Evolutionary conservation across 306 rosid species (phyloP).

Genomic region (Quercus glauca): DNA sequence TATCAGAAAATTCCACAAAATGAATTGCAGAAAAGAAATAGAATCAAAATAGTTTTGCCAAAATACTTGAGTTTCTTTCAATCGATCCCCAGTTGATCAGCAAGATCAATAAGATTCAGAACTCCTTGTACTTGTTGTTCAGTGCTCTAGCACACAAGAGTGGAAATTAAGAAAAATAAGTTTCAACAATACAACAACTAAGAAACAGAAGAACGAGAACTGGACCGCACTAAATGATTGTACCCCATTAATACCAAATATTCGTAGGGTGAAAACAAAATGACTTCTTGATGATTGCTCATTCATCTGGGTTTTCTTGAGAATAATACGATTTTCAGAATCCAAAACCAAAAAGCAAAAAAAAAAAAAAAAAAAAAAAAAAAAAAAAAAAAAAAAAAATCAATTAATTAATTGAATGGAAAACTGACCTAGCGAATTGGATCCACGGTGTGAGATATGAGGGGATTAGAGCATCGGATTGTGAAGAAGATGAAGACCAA

Average conservation of each 20-base stretch:
- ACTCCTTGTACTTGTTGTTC: slow-evolving; percentile 97
- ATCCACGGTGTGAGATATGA: no score
- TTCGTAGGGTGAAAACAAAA: slow-evolving; percentile 91
- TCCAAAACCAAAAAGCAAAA: no score
- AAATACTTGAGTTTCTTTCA: slow-evolving; percentile 90
- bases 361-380: no score
- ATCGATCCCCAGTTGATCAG: slow-evolving; percentile 93
- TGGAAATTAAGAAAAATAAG: not conserved
- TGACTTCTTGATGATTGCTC: slow-evolving; percentile 98
- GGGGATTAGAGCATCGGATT: no score
- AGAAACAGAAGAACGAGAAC: not conserved
- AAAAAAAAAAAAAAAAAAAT: no score
- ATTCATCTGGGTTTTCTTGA: no score
- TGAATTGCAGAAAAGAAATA: not conserved
- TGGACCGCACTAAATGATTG: not conserved
- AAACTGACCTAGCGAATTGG: no score
- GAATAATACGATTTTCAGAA: no score
- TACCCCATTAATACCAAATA: slow-evolving; percentile 92
- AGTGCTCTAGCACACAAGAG: slow-evolving; percentile 56
- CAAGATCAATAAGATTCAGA: slow-evolving; percentile 93
- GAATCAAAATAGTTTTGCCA: slow-evolving; percentile 5
- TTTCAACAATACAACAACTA: not conserved
- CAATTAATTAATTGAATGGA: no score
- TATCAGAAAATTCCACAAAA: slow-evolving; percentile 6
- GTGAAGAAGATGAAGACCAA: no score